phyloP scores from a whole-genome alignment of 176 grass and related monocot genomes.

The Cenchrus fungigraminus region DNA sequence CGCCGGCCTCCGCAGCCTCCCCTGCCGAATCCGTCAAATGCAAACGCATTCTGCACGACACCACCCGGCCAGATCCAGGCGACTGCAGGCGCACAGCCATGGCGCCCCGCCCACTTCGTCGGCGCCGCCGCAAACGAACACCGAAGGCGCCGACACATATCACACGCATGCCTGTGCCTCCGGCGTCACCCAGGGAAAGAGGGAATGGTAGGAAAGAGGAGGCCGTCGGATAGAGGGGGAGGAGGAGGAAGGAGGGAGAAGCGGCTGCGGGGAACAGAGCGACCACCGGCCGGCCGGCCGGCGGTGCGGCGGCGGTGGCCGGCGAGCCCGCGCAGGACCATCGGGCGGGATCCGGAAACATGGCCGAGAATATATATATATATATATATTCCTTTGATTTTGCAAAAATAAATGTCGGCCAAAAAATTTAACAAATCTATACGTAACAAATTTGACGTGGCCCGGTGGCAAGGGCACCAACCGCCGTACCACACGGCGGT shows the following conservation, averaged over 20 bases:
- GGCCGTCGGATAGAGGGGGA: background rate
- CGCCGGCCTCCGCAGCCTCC: background rate
- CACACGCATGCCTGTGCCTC: background rate
- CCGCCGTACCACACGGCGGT: too few relatives aligned
- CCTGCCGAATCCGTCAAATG: background rate
- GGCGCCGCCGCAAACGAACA: background rate
- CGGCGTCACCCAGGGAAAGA: background rate
- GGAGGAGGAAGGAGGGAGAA: background rate
- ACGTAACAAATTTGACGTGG: too few relatives aligned
- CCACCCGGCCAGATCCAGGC: background rate
- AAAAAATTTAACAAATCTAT: too few relatives aligned
- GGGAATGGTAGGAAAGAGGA: background rate
- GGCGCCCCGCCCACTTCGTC: background rate
- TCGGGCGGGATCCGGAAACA: background rate
- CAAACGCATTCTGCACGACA: background rate
- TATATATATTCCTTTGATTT: too few relatives aligned
- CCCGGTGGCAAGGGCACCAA: too few relatives aligned
- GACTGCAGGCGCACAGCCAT: background rate
- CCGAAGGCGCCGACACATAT: background rate
- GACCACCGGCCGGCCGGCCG: background rate
- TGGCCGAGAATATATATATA: background rate
- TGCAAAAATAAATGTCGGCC: too few relatives aligned
- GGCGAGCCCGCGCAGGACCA: background rate
- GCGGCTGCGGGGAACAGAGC: background rate
- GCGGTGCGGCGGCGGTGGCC: background rate